Evolutionary conservation across 441 rosid genomes (phyloP).

Genomic region (Pelargonium cotyledonis): DNA sequence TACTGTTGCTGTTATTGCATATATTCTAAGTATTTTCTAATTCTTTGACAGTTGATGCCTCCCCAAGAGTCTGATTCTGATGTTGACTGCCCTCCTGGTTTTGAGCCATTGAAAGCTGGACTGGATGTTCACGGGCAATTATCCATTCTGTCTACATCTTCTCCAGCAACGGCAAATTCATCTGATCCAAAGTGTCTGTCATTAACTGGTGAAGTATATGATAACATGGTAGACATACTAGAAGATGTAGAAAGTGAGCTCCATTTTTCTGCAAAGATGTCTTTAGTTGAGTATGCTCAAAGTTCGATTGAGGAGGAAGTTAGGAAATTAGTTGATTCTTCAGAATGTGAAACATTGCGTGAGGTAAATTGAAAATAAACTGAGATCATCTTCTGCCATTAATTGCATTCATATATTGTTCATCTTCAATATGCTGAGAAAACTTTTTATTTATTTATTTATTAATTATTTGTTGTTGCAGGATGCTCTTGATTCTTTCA

Average conservation of each 20-base stretch:
- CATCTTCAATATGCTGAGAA: slow-evolving; percentile 4
- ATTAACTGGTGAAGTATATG: slow-evolving; percentile 20
- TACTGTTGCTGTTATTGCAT: slow-evolving; percentile 8
- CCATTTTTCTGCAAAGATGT: slow-evolving; percentile 41
- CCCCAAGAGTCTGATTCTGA: slow-evolving; percentile 30
- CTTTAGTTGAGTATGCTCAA: slow-evolving; percentile 41
- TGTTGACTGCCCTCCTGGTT: slow-evolving; percentile 41
- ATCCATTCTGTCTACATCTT: slow-evolving; percentile 20
- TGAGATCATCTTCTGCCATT: not conserved
- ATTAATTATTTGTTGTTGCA: slow-evolving; percentile 24
- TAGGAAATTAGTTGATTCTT: slow-evolving; percentile 27
- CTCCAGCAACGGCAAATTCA: slow-evolving; percentile 21
- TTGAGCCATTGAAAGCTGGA: slow-evolving; percentile 29
- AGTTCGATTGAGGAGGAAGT: slow-evolving; percentile 51
- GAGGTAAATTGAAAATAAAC: slow-evolving; percentile 33
- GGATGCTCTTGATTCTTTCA: slow-evolving; percentile 34
- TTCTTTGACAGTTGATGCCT: slow-evolving; percentile 35
- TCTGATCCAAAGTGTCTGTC: slow-evolving; percentile 24
- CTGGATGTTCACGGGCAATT: slow-evolving; percentile 24
- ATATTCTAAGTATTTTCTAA: slow-evolving; percentile 22
- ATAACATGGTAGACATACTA: slow-evolving; percentile 33
- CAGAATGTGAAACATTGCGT: slow-evolving; percentile 27
- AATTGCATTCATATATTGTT: slow-evolving; percentile 4
- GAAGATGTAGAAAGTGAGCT: slow-evolving; percentile 61
- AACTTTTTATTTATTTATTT: slow-evolving; percentile 13